These are phyloP conservation scores for Penicillium alfredii DNA, from an alignment of 495 filamentous ascomycete species.

Conservation along the genomic window DNA sequence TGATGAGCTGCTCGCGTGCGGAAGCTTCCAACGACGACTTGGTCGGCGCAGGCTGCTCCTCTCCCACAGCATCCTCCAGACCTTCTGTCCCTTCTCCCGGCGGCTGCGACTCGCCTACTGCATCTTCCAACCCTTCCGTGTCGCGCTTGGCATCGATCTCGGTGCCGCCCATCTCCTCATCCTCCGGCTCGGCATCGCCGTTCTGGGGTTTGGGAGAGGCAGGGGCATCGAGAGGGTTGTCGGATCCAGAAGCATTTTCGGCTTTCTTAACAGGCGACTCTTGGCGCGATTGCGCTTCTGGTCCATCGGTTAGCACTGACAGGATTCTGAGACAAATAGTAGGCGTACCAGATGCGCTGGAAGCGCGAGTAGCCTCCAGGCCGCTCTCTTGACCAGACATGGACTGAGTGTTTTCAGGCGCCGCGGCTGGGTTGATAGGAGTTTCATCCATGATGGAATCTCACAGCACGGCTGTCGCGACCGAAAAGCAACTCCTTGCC, in stretches of 20 bases:
- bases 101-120: constrained; percentile 24
- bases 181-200: constrained; percentile 56
- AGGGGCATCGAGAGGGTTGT: constrained; percentile 83
- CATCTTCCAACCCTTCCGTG: constrained; percentile 44
- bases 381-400: constrained; percentile 21
- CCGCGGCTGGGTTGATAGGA: constrained; percentile 19
- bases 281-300: constrained; percentile 32
- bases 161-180: constrained; percentile 82
- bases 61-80: constrained; percentile 38
- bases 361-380: constrained; percentile 22
- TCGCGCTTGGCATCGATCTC: constrained; percentile 56
- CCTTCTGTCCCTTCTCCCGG: constrained; percentile 19
- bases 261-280: constrained; percentile 23
- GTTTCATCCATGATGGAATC: constrained; percentile 40
- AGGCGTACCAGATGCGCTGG: constrained; percentile 31
- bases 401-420: constrained; percentile 27
- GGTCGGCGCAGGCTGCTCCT: constrained; percentile 49
- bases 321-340: no score
- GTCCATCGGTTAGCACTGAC: constrained; percentile 17
- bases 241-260: constrained; percentile 41
- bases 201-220: constrained; percentile 66
- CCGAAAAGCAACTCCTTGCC: constrained; percentile 31
- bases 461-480: constrained; percentile 28
- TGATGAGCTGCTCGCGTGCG: constrained; percentile 82
- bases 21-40: constrained; percentile 80